phyloP scores from a whole-genome alignment of 768 basidiomycete species.

The Leccinum arenicola region DNA sequence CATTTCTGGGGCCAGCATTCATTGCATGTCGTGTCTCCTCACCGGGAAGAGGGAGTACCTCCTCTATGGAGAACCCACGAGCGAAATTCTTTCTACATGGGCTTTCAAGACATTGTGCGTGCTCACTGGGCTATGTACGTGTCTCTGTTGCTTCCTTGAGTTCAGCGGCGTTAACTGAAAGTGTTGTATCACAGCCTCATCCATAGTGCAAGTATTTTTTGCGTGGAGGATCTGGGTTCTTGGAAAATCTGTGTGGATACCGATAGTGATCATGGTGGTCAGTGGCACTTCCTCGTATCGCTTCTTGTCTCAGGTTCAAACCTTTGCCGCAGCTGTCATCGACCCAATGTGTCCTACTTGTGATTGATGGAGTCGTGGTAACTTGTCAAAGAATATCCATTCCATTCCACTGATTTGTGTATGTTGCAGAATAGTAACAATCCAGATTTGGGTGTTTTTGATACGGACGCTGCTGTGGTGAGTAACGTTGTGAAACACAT shows the following conservation, averaged over 20 bases:
- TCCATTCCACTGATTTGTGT: not conserved
- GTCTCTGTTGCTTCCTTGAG: not conserved
- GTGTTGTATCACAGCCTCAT: conserved; percentile 1
- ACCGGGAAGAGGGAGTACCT: conserved; percentile 9
- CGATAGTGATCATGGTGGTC: conserved; percentile 1
- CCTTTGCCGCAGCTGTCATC: not conserved
- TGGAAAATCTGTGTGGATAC: conserved; percentile 4
- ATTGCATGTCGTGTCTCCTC: conserved; percentile 8
- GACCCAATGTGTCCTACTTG: conserved; percentile 3
- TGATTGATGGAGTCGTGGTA: conserved; percentile 4
- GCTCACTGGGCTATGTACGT: conserved; percentile 9
- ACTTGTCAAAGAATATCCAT: not conserved
- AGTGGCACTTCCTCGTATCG: not conserved
- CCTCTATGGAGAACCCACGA: not conserved
- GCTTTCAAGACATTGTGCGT: conserved; percentile 7
- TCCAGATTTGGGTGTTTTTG: conserved; percentile 4
- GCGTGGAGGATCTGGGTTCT: conserved; percentile 11
- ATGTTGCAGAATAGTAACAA: not conserved
- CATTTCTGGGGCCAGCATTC: conserved; percentile 3
- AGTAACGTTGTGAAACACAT: not conserved
- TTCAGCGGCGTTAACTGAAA: not conserved
- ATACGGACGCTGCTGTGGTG: conserved; percentile 5
- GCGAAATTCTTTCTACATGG: conserved; percentile 6
- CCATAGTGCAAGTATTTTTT: conserved; percentile 6
- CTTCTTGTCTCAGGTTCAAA: not conserved